Conservation (phyloP, 768 basidiomycete genomes). For the Collybiopsis confluens region DNA sequence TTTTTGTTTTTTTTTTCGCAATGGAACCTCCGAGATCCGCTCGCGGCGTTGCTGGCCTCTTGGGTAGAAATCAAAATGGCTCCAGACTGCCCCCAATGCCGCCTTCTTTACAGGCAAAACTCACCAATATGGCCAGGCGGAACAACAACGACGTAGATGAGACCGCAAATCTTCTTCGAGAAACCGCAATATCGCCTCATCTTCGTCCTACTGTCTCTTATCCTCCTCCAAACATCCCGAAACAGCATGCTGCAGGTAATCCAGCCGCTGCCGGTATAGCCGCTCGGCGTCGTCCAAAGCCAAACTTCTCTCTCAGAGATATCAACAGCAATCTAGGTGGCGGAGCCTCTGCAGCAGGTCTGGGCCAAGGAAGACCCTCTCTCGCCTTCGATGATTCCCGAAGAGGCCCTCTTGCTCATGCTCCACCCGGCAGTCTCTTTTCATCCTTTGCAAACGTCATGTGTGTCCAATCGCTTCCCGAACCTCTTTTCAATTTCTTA, state of each 20-base stretch:
- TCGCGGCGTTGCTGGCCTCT: conserved; percentile 6
- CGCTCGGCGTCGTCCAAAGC: conserved; percentile 44
- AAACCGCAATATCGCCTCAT: conserved; percentile 26
- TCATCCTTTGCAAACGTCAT: conserved; percentile 92
- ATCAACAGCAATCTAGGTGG: conserved; percentile 48
- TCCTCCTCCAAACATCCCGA: conserved; percentile 18
- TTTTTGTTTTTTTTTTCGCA: not conserved
- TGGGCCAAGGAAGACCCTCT: conserved; percentile 64
- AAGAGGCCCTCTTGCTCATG: conserved; percentile 48
- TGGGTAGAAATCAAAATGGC: conserved; percentile 23
- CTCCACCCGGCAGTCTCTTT: conserved; percentile 49
- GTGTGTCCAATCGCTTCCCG: conserved; percentile 53
- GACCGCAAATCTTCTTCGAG: conserved; percentile 34
- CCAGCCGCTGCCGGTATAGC: conserved; percentile 30
- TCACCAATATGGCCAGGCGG: conserved; percentile 68
- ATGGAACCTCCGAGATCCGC: conserved; percentile 5
- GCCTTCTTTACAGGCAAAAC: conserved; percentile 86
- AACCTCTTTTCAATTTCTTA: conserved; percentile 9
- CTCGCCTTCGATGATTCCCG: conserved; percentile 35
- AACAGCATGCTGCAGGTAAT: conserved; percentile 9
- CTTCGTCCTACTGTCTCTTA: conserved; percentile 30
- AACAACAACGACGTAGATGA: conserved; percentile 33
- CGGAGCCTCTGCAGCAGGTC: conserved; percentile 59
- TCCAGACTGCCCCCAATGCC: conserved; percentile 63
- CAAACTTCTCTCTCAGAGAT: conserved; percentile 59